Base-by-base conservation (phyloP, 202 grass and related monocot species). In the Schoenoplectus tabernaemontani region DNA sequence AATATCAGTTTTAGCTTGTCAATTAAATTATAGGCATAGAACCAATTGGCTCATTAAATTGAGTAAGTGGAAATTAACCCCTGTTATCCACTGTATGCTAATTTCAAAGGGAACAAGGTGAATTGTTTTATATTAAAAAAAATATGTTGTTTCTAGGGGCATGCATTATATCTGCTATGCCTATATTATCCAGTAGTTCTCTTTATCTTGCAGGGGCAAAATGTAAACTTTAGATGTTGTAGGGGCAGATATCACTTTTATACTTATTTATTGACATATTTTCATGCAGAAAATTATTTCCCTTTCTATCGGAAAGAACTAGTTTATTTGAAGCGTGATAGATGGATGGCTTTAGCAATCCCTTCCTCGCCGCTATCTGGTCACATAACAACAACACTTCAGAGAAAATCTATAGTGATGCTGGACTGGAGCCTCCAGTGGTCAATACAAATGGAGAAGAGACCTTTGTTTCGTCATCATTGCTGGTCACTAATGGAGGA, bases 261-360 rank as follows among this genome's bases (percentile, higher is more conserved):
- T n/a, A 38, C 63, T 41, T 66, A 9, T 42, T 39, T 20, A 20
- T 20, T 66, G 7, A n/a, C n/a, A 41, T 37, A 37, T n/a, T 66
- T 66, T 66, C 63, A 66, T 66, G 5, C 15, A 41, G 10, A 41
- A 54, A 16, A 33, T 38, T 77, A 57, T 76, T 53, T 74, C 36
- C 15, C 32, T 58, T 77, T 41, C n/a, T 19, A 56, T 59, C n/a
- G n/a, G 23, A 37, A 11, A 77, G 50, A 77, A 26, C 36, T 77
- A 1, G 9, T 33, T 58, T 57, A 77, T 77, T 60, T 41, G 32
- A 59, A 22, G 60, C 13, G 8, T 34, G 0, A 38, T 22, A 34
- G 30, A 92, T 92, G 90, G 85, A 78, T 7, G 85, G 82, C 7
- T 90, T 92, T 37, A 44, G 65, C 1, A 71, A 92, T 56, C 82